Base-by-base conservation (phyloP, 805 yeast genomes). In the Starmerella vaccinii region DNA sequence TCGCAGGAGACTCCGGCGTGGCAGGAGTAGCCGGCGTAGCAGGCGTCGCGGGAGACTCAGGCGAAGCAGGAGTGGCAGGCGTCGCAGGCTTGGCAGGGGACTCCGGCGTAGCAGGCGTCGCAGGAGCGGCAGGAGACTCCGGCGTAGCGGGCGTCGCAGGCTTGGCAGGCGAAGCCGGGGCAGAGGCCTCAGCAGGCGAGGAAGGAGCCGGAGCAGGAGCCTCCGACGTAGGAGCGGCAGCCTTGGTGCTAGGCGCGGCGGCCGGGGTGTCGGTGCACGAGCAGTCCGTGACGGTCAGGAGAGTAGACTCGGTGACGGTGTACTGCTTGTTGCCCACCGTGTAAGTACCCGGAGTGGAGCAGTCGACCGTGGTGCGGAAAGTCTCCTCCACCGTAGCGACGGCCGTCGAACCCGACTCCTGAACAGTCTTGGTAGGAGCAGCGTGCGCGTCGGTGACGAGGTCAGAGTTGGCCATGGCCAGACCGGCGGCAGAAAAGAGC, bases 191-290 rank as follows among this genome's bases (percentile, higher is more conserved):
- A 15, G 54, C 33, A 5, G 44, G 39, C 41, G 46, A 18, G n/a
- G 24, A 19, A 8, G 50, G 40, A 19, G 40, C 38, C 33, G n/a
- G n/a, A 16, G 39, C 39, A 34, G 40, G 40, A 12, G 40, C 40
- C 40, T 19, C 40, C n/a, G 39, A 39, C 30, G 33, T 13, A n/a
- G 26, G 6, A 6, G 19, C 47, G 53, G 50, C 41, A 40, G 54
- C 26, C 68, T 86, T 80, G 63, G 81, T 67, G 60, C 88, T 80
- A 65, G 86, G 23, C 80, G 38, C 16, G 37, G 50, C 21, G 21
- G 49, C 73, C 63, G 79, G 64, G 51, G 85, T 77, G 60, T 67
- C 78, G 53, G 84, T 78, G 77, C 77, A 74, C 63, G 85, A 78
- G 68, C 68, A 68, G 74, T 74, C 75, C 76, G 78, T 78, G 65